phyloP scores from a whole-genome alignment of 208 protist genomes.

The Leishmania gerbilli region DNA sequence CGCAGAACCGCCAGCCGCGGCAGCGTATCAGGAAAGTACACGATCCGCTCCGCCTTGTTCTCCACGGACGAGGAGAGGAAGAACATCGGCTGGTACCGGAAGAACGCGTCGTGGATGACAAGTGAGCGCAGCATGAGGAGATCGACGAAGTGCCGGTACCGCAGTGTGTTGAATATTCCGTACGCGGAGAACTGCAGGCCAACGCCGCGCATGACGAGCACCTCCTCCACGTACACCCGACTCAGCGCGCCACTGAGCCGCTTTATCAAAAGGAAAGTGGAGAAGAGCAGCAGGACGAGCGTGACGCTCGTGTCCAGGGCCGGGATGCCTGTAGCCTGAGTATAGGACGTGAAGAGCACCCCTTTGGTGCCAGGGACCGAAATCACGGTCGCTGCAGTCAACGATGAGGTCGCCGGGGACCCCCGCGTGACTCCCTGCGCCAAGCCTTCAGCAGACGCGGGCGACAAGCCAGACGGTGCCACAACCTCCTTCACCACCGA shows the following conservation, averaged over 20 bases:
- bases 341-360: slow-evolving; percentile 7
- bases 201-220: slow-evolving; percentile 75
- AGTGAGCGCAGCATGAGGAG: slow-evolving; percentile 66
- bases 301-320: slow-evolving; percentile 23
- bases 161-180: slow-evolving; percentile 61
- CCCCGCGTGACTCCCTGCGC: not conserved
- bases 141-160: slow-evolving; percentile 60
- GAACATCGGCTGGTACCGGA: slow-evolving; percentile 79
- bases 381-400: not conserved
- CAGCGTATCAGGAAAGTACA: slow-evolving; percentile 78
- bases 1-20: slow-evolving; percentile 76
- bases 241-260: slow-evolving; percentile 40
- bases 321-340: slow-evolving; percentile 3
- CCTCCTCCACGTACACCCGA: slow-evolving; percentile 71
- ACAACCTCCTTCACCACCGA: not conserved
- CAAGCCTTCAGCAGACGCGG: not conserved
- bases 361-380: not conserved
- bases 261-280: slow-evolving; percentile 33
- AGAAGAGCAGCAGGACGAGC: slow-evolving; percentile 24
- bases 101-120: slow-evolving; percentile 86
- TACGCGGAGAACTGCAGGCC: slow-evolving; percentile 78
- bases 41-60: slow-evolving; percentile 51
- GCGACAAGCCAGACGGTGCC: not conserved
- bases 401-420: not conserved
- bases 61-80: slow-evolving; percentile 83